Evolutionary conservation across 2,329 filamentous ascomycete species (phyloP).

Genomic region (Epichloe uncinata): DNA sequence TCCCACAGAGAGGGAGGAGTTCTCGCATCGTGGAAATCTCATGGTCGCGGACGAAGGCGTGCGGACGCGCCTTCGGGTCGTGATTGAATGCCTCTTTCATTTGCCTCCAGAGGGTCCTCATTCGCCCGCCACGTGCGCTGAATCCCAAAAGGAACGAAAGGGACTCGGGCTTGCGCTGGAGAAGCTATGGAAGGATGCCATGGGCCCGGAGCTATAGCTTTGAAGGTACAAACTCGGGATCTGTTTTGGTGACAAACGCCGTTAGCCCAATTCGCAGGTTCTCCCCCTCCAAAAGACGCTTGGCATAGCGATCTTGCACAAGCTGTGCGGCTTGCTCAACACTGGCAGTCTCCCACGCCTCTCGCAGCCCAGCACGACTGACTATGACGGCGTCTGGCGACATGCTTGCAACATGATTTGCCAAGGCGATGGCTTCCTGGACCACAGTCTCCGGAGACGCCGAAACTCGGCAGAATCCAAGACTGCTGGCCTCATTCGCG

Average conservation of each 20-base stretch:
- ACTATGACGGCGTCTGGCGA: conserved; percentile 26
- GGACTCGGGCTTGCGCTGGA: too few relatives aligned
- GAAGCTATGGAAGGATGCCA: too few relatives aligned
- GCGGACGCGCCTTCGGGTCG: too few relatives aligned
- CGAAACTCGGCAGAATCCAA: conserved; percentile 19
- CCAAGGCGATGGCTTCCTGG: conserved; percentile 22
- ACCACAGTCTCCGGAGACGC: conserved; percentile 25
- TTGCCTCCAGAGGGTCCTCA: too few relatives aligned
- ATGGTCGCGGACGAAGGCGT: too few relatives aligned
- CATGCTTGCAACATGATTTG: conserved; percentile 20
- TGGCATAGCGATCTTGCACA: conserved; percentile 27
- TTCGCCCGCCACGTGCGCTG: too few relatives aligned
- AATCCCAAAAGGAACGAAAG: too few relatives aligned
- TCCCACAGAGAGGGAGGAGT: too few relatives aligned
- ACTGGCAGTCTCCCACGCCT: conserved; percentile 26
- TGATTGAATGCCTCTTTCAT: too few relatives aligned
- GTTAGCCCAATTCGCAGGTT: conserved; percentile 35
- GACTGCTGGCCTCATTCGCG: conserved; percentile 22
- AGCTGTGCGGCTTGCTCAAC: conserved; percentile 27
- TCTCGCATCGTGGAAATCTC: too few relatives aligned
- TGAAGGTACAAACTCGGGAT: conserved; percentile 33
- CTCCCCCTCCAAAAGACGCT: conserved; percentile 26
- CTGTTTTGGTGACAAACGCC: conserved; percentile 38
- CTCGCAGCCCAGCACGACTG: conserved; percentile 24
- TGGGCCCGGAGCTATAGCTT: conserved; percentile 23